A percentile compares a stretch with the other conserved stretches of the same genome.
These are phyloP conservation scores for Ceriops decandra DNA, from an alignment of 345 rosid genomes.

Conservation along the genomic window DNA sequence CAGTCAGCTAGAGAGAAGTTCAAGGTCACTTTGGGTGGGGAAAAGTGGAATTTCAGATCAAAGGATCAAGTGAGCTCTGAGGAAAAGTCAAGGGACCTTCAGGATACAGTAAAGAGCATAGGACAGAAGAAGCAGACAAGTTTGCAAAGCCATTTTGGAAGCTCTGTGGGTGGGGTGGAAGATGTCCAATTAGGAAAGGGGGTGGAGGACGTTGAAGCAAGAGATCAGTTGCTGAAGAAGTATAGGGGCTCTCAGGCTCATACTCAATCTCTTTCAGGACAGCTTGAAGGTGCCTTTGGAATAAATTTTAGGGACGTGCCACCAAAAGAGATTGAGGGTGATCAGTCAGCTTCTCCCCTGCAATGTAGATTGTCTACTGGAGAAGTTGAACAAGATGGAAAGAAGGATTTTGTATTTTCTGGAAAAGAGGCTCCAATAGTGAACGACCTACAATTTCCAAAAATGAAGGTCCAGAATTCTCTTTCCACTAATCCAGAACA, in stretches of 20 bases:
- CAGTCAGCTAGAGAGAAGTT: conserved; percentile 38
- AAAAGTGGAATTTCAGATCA: conserved; percentile 31
- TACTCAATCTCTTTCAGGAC: conserved; percentile 49
- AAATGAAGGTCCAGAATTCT: conserved; percentile 47
- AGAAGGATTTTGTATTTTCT: conserved; percentile 33
- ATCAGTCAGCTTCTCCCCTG: conserved; percentile 33
- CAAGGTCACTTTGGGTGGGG: conserved; percentile 29
- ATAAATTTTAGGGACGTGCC: conserved; percentile 36
- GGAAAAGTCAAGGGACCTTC: conserved; percentile 27
- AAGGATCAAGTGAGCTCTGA: conserved; percentile 28
- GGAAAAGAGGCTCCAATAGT: conserved; percentile 36
- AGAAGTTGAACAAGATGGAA: conserved; percentile 43
- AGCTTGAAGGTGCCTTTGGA: conserved; percentile 51
- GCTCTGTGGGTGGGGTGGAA: conserved; percentile 25
- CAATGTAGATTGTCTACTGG: conserved; percentile 32
- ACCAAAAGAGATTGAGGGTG: conserved; percentile 34
- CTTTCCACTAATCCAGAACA: conserved; percentile 52
- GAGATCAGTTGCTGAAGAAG: conserved; percentile 29
- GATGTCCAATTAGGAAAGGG: conserved; percentile 31
- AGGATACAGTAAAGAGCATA: conserved; percentile 23
- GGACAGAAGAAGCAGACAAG: conserved; percentile 30
- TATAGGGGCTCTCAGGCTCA: conserved; percentile 48
- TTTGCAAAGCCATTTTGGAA: conserved; percentile 24
- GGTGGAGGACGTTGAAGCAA: conserved; percentile 32
- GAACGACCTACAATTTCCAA: conserved; percentile 48